These are phyloP conservation scores for Globisporangium camurandrum DNA, from an alignment of 352 stramenopile genomes.

Conservation along the genomic window DNA sequence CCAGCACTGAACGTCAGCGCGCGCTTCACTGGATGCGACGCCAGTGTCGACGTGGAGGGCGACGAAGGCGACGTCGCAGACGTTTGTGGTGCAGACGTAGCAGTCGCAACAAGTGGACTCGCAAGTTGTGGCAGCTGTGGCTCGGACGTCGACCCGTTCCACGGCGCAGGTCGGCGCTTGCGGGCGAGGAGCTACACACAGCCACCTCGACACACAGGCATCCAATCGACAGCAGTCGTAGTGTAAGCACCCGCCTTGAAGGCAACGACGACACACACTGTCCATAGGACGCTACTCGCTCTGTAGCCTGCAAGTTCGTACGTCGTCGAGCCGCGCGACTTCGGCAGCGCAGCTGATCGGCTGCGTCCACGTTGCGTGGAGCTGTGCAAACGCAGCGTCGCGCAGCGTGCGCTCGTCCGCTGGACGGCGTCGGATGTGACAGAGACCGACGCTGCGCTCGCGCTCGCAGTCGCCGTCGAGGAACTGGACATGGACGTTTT, in stretches of 20 bases:
- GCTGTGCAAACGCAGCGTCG: slow-evolving; percentile 18
- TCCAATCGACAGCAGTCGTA: background rate
- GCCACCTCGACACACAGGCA: too few relatives aligned
- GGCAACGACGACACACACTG: too few relatives aligned
- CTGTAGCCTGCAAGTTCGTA: too few relatives aligned
- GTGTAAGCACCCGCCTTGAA: too few relatives aligned
- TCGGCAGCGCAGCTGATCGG: slow-evolving; percentile 24
- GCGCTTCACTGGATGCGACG: background rate
- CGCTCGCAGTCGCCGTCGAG: slow-evolving; percentile 39
- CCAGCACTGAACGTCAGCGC: slow-evolving; percentile 10
- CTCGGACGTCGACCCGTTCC: slow-evolving; percentile 10
- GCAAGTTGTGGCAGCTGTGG: background rate
- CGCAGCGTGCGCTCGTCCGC: slow-evolving; percentile 20
- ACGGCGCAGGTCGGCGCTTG: slow-evolving; percentile 18
- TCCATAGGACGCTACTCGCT: too few relatives aligned
- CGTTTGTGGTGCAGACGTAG: too few relatives aligned
- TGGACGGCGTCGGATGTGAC: slow-evolving; percentile 24
- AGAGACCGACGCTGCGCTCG: slow-evolving; percentile 28
- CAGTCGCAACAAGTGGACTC: background rate
- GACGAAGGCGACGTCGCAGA: too few relatives aligned
- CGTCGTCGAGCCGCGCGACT: slow-evolving; percentile 31
- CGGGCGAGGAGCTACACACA: slow-evolving; percentile 15
- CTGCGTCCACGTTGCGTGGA: slow-evolving; percentile 27
- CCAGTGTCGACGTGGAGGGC: background rate
- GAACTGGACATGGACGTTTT: slow-evolving; percentile 31